Evolutionary conservation across 2,329 filamentous ascomycete genomes (phyloP).

Genomic region (Achaetomium macrosporum): DNA sequence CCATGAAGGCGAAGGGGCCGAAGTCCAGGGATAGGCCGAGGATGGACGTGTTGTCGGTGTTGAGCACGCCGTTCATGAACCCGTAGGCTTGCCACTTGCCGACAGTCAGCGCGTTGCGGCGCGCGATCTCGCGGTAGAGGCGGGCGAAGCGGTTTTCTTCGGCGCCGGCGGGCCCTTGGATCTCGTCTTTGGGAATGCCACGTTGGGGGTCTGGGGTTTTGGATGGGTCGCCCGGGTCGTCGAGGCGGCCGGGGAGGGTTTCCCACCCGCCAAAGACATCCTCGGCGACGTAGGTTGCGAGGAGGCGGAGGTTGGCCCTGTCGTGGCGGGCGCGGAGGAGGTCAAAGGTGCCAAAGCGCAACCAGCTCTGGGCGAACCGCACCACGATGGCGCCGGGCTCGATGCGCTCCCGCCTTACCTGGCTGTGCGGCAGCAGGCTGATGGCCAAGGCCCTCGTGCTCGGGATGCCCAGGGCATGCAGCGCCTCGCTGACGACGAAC

Average conservation of each 20-base stretch:
- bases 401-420: conserved; percentile 69
- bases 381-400: conserved; percentile 92
- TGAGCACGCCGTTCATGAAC: conserved; percentile 98
- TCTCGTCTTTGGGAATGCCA: conserved; percentile 48
- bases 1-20: conserved; percentile 95
- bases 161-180: conserved; percentile 61
- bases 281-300: conserved; percentile 80
- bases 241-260: conserved; percentile 60
- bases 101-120: conserved; percentile 80
- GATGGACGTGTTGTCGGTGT: conserved; percentile 95
- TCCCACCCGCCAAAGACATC: conserved; percentile 87
- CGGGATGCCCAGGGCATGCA: conserved; percentile 80
- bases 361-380: conserved; percentile 85
- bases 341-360: conserved; percentile 93
- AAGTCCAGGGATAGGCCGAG: conserved; percentile 88
- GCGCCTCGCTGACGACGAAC: conserved; percentile 83
- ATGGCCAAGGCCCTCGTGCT: conserved; percentile 81
- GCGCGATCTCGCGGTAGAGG: conserved; percentile 79
- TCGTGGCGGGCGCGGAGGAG: conserved; percentile 80
- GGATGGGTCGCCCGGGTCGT: conserved; percentile 45
- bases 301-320: conserved; percentile 61
- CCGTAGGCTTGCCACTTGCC: conserved; percentile 96
- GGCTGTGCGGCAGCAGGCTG: conserved; percentile 65
- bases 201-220: conserved; percentile 41
- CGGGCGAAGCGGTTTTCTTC: conserved; percentile 83